phyloP scores from a whole-genome alignment of 495 filamentous ascomycete species.

The Penicillium crystallinum region DNA sequence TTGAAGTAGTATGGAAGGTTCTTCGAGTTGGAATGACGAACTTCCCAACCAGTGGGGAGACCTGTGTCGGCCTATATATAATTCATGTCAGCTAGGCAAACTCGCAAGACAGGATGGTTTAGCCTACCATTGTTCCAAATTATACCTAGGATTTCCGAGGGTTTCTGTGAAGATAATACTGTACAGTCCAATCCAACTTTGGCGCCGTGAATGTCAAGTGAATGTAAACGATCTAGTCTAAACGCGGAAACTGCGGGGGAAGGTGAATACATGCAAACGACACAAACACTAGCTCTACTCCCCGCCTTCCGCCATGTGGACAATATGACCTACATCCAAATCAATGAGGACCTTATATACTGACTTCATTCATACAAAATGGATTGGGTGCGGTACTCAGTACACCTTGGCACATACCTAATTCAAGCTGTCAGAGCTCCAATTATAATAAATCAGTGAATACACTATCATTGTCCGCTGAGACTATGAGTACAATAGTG shows the following conservation, averaged over 20 bases:
- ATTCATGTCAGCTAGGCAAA: slow-evolving; percentile 1
- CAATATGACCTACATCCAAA: too few relatives aligned
- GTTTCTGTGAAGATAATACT: not conserved
- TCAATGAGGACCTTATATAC: too few relatives aligned
- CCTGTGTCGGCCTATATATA: slow-evolving; percentile 60
- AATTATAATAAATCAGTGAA: too few relatives aligned
- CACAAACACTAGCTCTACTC: slow-evolving; percentile 13
- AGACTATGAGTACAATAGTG: too few relatives aligned
- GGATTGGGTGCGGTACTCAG: too few relatives aligned
- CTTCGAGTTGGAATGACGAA: slow-evolving; percentile 93
- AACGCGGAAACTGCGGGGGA: slow-evolving; percentile 21
- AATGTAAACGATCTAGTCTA: not conserved
- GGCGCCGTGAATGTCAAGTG: not conserved
- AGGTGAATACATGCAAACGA: slow-evolving; percentile 11
- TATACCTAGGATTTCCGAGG: not conserved
- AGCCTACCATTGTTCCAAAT: not conserved
- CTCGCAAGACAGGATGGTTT: not conserved
- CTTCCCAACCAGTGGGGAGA: slow-evolving; percentile 84
- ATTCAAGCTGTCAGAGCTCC: too few relatives aligned
- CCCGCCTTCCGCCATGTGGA: not conserved
- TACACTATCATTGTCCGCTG: too few relatives aligned
- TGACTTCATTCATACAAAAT: too few relatives aligned
- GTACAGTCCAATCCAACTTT: not conserved
- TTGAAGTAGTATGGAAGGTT: slow-evolving; percentile 99
- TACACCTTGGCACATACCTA: too few relatives aligned